These are phyloP conservation scores for Hysterium pulicare DNA, from an alignment of 2,329 filamentous ascomycete genomes.

Conservation along the genomic window DNA sequence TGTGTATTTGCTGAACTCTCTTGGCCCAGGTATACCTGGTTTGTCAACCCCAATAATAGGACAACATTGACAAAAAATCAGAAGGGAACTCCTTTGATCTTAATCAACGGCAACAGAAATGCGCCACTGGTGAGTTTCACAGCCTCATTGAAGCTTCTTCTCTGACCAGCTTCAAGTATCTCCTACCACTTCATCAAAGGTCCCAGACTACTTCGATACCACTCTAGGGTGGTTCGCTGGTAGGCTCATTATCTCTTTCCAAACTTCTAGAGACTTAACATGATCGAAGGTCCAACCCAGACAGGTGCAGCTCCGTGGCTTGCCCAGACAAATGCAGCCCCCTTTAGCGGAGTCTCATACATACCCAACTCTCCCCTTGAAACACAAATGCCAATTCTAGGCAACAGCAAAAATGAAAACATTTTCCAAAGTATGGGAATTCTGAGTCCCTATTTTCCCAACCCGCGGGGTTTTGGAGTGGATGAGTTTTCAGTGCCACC, in stretches of 20 bases:
- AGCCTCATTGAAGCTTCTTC: background rate
- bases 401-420: slow-evolving; percentile 56
- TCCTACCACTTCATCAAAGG: slow-evolving; percentile 17
- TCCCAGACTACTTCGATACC: slow-evolving; percentile 34
- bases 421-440: slow-evolving; percentile 71
- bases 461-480: slow-evolving; percentile 67
- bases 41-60: background rate
- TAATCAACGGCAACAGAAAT: background rate
- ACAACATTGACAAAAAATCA: background rate
- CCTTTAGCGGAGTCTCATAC: slow-evolving; percentile 59
- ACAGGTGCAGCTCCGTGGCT: slow-evolving; percentile 68
- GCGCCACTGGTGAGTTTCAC: background rate
- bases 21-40: slow-evolving; percentile 4
- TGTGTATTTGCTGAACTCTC: slow-evolving; percentile 5
- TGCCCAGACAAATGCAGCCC: slow-evolving; percentile 66
- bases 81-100: too few species aligned
- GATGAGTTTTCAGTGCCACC: slow-evolving; percentile 66
- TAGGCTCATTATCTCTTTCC: slow-evolving; percentile 4
- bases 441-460: slow-evolving; percentile 66
- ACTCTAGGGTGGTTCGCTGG: slow-evolving; percentile 28
- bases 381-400: slow-evolving; percentile 65
- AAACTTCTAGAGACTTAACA: background rate
- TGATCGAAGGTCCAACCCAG: slow-evolving; percentile 58
- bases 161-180: slow-evolving; percentile 7
- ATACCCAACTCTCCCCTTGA: slow-evolving; percentile 68